phyloP scores from a whole-genome alignment of 345 rosid species.

The Chamaenerion angustifolium region DNA sequence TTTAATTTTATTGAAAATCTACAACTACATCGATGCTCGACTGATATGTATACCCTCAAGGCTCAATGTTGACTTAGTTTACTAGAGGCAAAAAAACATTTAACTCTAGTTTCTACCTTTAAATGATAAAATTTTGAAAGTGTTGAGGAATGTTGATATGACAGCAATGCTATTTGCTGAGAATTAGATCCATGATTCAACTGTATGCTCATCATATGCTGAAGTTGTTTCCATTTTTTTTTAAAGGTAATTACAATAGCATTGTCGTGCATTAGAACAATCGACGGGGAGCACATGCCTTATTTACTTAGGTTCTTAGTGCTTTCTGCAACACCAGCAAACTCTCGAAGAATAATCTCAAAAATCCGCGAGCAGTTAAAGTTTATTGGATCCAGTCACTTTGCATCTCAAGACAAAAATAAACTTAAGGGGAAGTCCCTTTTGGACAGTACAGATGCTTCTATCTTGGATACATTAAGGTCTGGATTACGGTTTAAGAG shows the following conservation, averaged over 20 bases:
- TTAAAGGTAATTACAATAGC: conserved; percentile 55
- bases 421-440: conserved; percentile 51
- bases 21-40: too few species aligned
- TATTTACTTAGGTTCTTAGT: conserved; percentile 60
- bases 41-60: too few species aligned
- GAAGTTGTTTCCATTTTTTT: neutral
- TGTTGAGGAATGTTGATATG: neutral
- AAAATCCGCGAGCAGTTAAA: conserved; percentile 60
- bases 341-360: conserved; percentile 55
- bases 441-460: conserved; percentile 37
- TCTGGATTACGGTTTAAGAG: conserved; percentile 71
- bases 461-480: conserved; percentile 61
- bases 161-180: neutral
- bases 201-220: neutral
- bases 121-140: too few species aligned
- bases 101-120: too few species aligned
- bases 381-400: conserved; percentile 39
- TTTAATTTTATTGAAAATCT: too few species aligned
- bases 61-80: too few species aligned
- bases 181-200: neutral
- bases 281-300: conserved; percentile 61
- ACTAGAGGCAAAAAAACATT: too few species aligned
- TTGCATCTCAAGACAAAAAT: conserved; percentile 23
- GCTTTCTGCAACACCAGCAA: conserved; percentile 59
- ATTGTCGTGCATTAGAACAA: conserved; percentile 60